A percentile compares a stretch with the other conserved stretches of the same genome.
These are phyloP conservation scores for Globisporangium camurandrum DNA, from an alignment of 352 stramenopile genomes.

Conservation along the genomic window DNA sequence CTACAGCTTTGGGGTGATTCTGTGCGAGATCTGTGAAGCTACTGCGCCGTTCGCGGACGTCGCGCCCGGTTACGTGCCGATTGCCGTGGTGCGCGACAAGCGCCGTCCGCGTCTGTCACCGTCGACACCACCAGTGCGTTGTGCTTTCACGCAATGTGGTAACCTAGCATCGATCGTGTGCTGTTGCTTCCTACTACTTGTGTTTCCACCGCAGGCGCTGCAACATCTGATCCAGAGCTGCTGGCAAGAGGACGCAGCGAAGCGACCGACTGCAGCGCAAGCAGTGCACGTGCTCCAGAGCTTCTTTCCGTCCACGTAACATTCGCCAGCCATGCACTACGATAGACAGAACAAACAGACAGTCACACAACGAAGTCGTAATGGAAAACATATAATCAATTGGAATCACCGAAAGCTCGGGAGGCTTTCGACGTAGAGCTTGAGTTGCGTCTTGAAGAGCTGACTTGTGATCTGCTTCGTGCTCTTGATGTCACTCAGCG, in stretches of 20 bases:
- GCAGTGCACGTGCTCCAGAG: slow-evolving; percentile 33
- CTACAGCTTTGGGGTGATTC: slow-evolving; percentile 75
- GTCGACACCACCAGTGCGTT: slow-evolving; percentile 41
- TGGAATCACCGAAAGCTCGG: slow-evolving; percentile 53
- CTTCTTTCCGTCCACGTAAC: slow-evolving; percentile 31
- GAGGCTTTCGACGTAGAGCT: slow-evolving; percentile 70
- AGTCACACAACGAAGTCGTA: not conserved
- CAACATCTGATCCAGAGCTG: slow-evolving; percentile 50
- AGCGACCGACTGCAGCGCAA: slow-evolving; percentile 33
- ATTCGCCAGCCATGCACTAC: not conserved
- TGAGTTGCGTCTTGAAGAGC: slow-evolving; percentile 63
- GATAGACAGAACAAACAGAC: not conserved
- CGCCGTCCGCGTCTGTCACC: slow-evolving; percentile 45
- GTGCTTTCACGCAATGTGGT: not conserved
- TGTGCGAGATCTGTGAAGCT: slow-evolving; percentile 77
- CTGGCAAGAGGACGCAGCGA: slow-evolving; percentile 55
- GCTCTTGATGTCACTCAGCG: slow-evolving; percentile 67
- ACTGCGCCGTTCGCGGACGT: slow-evolving; percentile 55
- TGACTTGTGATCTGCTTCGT: slow-evolving; percentile 72
- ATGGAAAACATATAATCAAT: not conserved
- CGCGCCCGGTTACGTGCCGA: slow-evolving; percentile 39
- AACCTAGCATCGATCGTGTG: not conserved
- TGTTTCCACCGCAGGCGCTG: slow-evolving; percentile 41
- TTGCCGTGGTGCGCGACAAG: slow-evolving; percentile 62
- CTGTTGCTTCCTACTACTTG: not conserved